Base-by-base conservation (phyloP, 495 filamentous ascomycete species). In the Penicillium parvum region DNA sequence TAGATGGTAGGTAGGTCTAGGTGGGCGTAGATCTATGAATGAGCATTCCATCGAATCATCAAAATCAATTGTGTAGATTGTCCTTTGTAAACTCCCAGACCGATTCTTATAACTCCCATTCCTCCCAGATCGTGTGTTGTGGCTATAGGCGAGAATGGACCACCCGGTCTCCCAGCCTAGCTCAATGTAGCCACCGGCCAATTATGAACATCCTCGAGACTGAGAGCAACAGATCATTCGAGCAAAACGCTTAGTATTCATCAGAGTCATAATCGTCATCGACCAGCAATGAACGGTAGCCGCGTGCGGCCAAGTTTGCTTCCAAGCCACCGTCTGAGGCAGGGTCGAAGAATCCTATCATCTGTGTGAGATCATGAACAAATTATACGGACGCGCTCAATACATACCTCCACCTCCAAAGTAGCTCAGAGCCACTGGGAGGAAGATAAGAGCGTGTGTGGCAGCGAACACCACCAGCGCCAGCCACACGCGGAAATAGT, bases 401-500 rank as follows among this genome's bases (percentile, higher is more conserved):
- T 30, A 64, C 76, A 45, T 68, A 83, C 80, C 91, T 46, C 85
- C 82, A 4, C 92, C 92, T 8, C 92, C 92, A 44, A 88, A 70
- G 28, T 95, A 74, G 55, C 86, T 91, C 45, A 99, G 73, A 19
- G 84, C 86, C 5, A 96, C 94, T 0, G 92, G 92, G 47, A 99
- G 67, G 64, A 95, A 95, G 2, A 99, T 76, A 11, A 99, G 73
- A 8, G 90, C 87, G 61, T 99, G 92, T 0, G 77, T 72, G 15
- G 88, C 87, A n/a, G 88, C 94, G 47, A 95, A 88, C 15, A 89
- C 50, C 26, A 97, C 88, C 46, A 99, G 73, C 32, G 90, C 84
- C 15, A 95, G 60, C 92, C 92, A 99, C 25, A 99, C 85, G 6
- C 92, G 74, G 70, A 99, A 99, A 62, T 97, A 99, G 64, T 97